Base-by-base conservation (phyloP, 2,329 filamentous ascomycete species). In the Talaromyces sp. region DNA sequence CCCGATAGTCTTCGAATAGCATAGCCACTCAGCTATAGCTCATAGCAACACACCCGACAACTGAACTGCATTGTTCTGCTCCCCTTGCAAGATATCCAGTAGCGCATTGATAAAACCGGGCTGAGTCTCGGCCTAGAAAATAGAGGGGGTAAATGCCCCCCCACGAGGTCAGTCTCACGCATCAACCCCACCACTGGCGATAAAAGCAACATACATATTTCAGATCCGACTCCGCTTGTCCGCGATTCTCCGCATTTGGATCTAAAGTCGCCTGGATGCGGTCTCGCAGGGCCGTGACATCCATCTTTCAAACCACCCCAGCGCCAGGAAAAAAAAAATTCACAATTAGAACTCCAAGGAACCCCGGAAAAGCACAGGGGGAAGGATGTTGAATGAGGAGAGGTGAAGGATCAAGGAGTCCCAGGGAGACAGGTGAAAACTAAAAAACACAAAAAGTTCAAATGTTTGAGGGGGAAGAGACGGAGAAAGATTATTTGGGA, bases 21-120 rank as follows among this genome's bases (percentile, higher is more conserved):
- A n/a, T 10, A 19, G 11, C 43, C 20, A 24, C 43, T 30, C 14
- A 27, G 19, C 20, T 19, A 17, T 17, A 20, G 51, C 17, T 41
- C 20, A 30, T 51, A 35, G 40, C 30, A 13, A 37, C 30, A 42
- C 88, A 97, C 93, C 90, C 56, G 93, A 93, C 52, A 97, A 82
- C 68, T 92, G 88, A 64, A 97, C 85, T 59, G 87, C 87, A 67
- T 86, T 82, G 65, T 96, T 89, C 76, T 92, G 89, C 77, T 99
- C 94, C 57, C 84, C 83, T 77, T 95, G 88, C 65, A 97, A 81
- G 68, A 99, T 91, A 71, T 95, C 90, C 67, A 97, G 82, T 58
- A 97, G 85, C 65, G 90, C 90, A 74, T 94, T 90, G 71, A 90
- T 88, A 75, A 99, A 97, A 62, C 92, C 92, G 56, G 89, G 82